phyloP scores from a whole-genome alignment of 1,139 yeast species.

The Nematodospora anomalae region DNA sequence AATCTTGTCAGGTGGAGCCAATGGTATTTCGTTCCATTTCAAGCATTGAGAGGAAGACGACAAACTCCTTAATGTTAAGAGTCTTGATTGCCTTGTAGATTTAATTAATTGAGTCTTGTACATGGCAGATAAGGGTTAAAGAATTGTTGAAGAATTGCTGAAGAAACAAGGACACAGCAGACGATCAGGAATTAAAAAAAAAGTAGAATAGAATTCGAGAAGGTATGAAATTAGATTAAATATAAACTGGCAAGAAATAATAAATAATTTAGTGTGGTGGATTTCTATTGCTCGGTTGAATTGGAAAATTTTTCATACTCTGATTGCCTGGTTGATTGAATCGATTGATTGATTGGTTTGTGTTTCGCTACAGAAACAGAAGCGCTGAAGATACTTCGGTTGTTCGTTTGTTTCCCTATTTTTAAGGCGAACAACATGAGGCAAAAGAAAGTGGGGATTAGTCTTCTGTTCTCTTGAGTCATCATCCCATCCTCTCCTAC shows the following conservation, averaged over 20 bases:
- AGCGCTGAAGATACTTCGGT: no score
- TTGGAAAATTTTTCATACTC: neutral
- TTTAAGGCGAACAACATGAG: no score
- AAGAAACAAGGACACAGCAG: slow-evolving; percentile 1
- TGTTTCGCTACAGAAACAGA: no score
- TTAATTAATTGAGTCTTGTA: slow-evolving; percentile 17
- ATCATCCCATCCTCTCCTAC: no score
- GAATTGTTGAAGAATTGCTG: neutral
- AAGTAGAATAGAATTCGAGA: slow-evolving; percentile 1
- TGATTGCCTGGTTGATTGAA: no score
- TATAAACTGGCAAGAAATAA: no score
- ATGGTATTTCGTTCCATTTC: slow-evolving; percentile 47
- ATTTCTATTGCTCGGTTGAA: neutral
- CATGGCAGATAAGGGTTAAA: slow-evolving; percentile 8
- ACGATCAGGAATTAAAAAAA: slow-evolving; percentile 1
- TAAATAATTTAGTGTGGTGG: neutral
- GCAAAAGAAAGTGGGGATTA: no score
- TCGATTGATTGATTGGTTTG: no score
- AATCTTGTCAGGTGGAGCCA: slow-evolving; percentile 75
- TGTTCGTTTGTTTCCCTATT: no score
- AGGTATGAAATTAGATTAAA: no score
- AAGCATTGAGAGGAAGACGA: slow-evolving; percentile 11
- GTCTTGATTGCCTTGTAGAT: slow-evolving; percentile 8
- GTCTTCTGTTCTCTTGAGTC: no score
- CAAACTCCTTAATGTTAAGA: slow-evolving; percentile 11